A percentile compares a stretch with the other conserved stretches of the same genome.
Evolutionary conservation across 202 grass and related monocot genomes (phyloP).

Genomic region (Eragrostis tef): DNA sequence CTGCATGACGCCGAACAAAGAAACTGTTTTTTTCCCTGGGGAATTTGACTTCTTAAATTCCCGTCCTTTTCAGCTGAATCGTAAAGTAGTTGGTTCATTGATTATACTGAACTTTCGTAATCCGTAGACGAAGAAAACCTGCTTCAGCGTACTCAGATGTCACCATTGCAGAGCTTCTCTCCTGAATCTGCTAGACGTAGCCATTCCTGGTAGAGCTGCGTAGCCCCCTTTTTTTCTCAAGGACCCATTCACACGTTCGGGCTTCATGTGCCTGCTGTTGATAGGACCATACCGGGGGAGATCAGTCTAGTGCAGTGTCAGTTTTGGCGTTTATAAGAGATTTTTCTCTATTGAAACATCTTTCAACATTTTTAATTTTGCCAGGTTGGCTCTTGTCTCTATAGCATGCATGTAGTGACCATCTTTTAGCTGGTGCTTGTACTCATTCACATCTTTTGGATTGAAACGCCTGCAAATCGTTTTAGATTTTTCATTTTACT

Average conservation of each 20-base stretch:
- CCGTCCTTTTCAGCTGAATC: constrained; percentile 4
- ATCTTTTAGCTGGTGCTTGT: constrained; percentile 39
- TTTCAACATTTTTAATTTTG: background rate
- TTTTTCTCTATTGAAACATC: background rate
- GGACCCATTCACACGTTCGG: background rate
- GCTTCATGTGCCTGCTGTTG: background rate
- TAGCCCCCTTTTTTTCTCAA: background rate
- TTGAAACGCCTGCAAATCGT: background rate
- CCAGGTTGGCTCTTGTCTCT: constrained; percentile 31
- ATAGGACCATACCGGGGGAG: background rate
- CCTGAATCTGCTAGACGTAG: background rate
- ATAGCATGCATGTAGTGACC: constrained; percentile 28
- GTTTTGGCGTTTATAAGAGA: background rate
- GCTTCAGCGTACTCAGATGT: background rate
- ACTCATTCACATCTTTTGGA: constrained; percentile 16
- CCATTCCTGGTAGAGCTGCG: background rate
- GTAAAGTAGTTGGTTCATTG: constrained; percentile 13
- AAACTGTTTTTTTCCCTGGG: background rate
- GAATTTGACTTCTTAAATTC: background rate
- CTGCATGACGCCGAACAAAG: background rate
- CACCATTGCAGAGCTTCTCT: background rate
- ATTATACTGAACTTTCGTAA: constrained; percentile 11
- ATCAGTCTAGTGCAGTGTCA: background rate
- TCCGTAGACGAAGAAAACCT: background rate
- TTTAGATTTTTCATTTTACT: constrained; percentile 22